Conservation (phyloP, 2,329 filamentous ascomycete species). For the Alternaria postmessia region DNA sequence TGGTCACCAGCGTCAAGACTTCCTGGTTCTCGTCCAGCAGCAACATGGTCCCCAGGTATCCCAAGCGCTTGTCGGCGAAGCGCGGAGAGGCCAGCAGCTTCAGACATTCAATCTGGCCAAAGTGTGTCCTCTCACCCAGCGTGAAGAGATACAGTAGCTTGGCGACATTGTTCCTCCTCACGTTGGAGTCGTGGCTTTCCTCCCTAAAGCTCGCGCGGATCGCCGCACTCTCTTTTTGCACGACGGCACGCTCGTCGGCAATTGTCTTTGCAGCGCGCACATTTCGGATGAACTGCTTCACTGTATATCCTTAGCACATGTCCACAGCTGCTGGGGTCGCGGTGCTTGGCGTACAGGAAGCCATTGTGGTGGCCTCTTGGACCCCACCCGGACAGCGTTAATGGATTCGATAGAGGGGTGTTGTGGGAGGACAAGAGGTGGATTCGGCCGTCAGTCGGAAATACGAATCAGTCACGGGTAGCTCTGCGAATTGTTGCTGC, state of each 20-base stretch:
- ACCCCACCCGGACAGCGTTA: slow-evolving; percentile 55
- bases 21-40: slow-evolving; percentile 98
- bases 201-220: slow-evolving; percentile 98
- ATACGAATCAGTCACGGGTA: slow-evolving; percentile 8
- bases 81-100: slow-evolving; percentile 96
- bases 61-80: slow-evolving; percentile 96
- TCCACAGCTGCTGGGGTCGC: slow-evolving; percentile 23
- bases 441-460: not conserved
- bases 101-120: slow-evolving; percentile 98
- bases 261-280: slow-evolving; percentile 98
- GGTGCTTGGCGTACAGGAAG: slow-evolving; percentile 61
- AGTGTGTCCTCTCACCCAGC: slow-evolving; percentile 94
- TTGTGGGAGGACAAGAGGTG: slow-evolving; percentile 3
- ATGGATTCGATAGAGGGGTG: slow-evolving; percentile 22
- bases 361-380: slow-evolving; percentile 62
- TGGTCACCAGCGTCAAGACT: slow-evolving; percentile 94
- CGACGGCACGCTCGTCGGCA: slow-evolving; percentile 96
- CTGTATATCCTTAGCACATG: slow-evolving; percentile 60
- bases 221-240: slow-evolving; percentile 98
- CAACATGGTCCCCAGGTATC: slow-evolving; percentile 95
- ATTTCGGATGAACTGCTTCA: slow-evolving; percentile 99
- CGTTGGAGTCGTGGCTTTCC: slow-evolving; percentile 89
- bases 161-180: slow-evolving; percentile 97
- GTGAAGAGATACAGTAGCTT: slow-evolving; percentile 99
- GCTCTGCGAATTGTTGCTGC: slow-evolving; percentile 13